phyloP scores from a whole-genome alignment of 768 basidiomycete genomes.

The Pluteus cervinus region DNA sequence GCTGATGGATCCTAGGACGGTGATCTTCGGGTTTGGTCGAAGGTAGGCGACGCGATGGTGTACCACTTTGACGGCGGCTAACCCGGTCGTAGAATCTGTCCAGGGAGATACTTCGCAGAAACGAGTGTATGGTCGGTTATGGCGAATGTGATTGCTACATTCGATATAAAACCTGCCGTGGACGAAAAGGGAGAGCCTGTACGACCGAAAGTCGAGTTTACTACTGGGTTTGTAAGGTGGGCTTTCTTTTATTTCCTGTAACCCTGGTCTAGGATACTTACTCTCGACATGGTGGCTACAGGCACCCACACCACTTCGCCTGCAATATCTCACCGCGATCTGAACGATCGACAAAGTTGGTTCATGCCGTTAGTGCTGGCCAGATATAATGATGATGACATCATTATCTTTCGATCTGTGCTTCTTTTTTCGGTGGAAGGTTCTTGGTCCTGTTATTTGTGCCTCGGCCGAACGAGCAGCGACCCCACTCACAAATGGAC shows the following conservation, averaged over 20 bases:
- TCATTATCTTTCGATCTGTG: too few relatives aligned
- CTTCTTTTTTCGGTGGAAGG: too few relatives aligned
- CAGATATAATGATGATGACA: too few relatives aligned
- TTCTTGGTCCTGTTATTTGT: too few relatives aligned
- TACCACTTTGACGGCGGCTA: background rate
- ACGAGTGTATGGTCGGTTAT: constrained; percentile 39
- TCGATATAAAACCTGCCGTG: constrained; percentile 34
- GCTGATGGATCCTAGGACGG: constrained; percentile 38
- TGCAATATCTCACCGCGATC: constrained; percentile 42
- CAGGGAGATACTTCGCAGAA: constrained; percentile 49
- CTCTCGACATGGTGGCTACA: too few relatives aligned
- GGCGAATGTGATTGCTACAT: constrained; percentile 36
- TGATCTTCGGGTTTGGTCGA: constrained; percentile 55
- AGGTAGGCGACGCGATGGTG: constrained; percentile 25
- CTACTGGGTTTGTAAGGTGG: constrained; percentile 41
- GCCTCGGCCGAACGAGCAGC: too few relatives aligned
- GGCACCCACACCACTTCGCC: constrained; percentile 46
- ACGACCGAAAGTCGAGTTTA: constrained; percentile 30
- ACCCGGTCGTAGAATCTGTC: constrained; percentile 35
- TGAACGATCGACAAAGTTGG: too few relatives aligned
- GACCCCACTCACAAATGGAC: too few relatives aligned
- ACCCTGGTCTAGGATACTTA: background rate
- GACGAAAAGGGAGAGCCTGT: constrained; percentile 38
- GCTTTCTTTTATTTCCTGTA: constrained; percentile 7
- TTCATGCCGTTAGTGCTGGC: too few relatives aligned